These are phyloP conservation scores for Chrysosphaeria jannelii DNA, from an alignment of 2,329 filamentous ascomycete genomes.

Conservation along the genomic window DNA sequence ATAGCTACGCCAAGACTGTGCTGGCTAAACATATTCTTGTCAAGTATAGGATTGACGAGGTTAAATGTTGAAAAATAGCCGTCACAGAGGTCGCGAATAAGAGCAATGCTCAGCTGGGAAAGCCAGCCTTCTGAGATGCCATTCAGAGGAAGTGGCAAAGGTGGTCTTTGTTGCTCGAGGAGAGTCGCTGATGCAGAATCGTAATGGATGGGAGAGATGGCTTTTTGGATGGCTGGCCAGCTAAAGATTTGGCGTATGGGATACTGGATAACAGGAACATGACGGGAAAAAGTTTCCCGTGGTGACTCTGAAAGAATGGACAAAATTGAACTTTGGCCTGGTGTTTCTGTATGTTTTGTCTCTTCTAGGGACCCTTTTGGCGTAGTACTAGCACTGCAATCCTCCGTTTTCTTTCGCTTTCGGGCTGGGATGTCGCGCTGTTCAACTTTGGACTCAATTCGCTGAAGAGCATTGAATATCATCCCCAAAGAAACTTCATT, in stretches of 20 bases:
- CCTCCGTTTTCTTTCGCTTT: too few relatives aligned
- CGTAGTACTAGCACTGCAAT: too few relatives aligned
- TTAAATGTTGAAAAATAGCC: conserved; percentile 23
- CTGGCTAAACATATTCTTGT: conserved; percentile 19
- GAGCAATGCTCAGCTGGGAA: conserved; percentile 14
- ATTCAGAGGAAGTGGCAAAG: conserved; percentile 10
- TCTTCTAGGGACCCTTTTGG: too few relatives aligned
- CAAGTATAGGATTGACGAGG: conserved; percentile 19
- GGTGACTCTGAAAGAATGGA: too few relatives aligned
- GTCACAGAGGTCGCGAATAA: conserved; percentile 19
- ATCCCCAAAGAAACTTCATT: conserved; percentile 21
- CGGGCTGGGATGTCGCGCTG: too few relatives aligned
- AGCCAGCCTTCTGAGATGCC: conserved; percentile 13
- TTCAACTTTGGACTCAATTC: conserved; percentile 20
- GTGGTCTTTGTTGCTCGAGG: conserved; percentile 15
- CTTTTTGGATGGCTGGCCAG: conserved; percentile 4
- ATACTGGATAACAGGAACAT: conserved; percentile 5
- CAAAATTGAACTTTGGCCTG: too few relatives aligned
- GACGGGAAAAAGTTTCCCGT: too few relatives aligned
- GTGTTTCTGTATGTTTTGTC: too few relatives aligned
- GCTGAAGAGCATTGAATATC: conserved; percentile 21
- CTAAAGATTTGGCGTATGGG: conserved; percentile 4
- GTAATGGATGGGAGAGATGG: conserved; percentile 2
- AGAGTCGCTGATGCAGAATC: conserved; percentile 10
- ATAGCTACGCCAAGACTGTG: conserved; percentile 17